Conservation (phyloP, 257 asterid genomes). For the Echium plantagineum region DNA sequence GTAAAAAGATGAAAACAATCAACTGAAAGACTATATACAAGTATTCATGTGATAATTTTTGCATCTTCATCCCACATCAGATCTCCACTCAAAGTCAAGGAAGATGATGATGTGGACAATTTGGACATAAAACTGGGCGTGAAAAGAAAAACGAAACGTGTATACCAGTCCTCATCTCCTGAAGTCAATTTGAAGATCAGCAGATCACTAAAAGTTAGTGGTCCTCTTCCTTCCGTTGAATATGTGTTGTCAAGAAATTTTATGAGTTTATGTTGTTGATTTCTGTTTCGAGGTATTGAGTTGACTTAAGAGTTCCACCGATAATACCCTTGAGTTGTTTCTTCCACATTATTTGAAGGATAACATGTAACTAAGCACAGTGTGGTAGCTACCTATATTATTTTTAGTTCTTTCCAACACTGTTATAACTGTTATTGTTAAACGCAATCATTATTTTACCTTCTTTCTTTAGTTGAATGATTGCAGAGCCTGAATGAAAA, state of each 20-base stretch:
- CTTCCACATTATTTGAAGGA: not conserved
- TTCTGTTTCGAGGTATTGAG: not conserved
- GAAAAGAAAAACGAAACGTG: conserved; percentile 57
- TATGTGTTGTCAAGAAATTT: not conserved
- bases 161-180: conserved; percentile 54
- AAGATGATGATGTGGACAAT: conserved; percentile 89
- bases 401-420: too few species aligned
- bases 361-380: not conserved
- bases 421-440: too few species aligned
- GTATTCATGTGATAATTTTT: not conserved
- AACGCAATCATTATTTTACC: conserved; percentile 17
- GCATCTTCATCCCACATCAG: conserved; percentile 20
- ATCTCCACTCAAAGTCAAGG: conserved; percentile 80
- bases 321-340: not conserved
- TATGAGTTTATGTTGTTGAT: not conserved
- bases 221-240: conserved; percentile 17
- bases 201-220: conserved; percentile 85
- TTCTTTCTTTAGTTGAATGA: conserved; percentile 74
- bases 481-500: conserved; percentile 97
- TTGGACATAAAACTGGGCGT: conserved; percentile 64
- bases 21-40: not conserved
- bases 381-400: not conserved
- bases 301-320: not conserved
- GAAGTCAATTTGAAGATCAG: conserved; percentile 95
- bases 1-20: not conserved